Percentiles rank a stretch among this genome's conserved stretches.
Evolutionary conservation across 352 stramenopile genomes (phyloP).

Genomic region (Saprolegnia parasitica): DNA sequence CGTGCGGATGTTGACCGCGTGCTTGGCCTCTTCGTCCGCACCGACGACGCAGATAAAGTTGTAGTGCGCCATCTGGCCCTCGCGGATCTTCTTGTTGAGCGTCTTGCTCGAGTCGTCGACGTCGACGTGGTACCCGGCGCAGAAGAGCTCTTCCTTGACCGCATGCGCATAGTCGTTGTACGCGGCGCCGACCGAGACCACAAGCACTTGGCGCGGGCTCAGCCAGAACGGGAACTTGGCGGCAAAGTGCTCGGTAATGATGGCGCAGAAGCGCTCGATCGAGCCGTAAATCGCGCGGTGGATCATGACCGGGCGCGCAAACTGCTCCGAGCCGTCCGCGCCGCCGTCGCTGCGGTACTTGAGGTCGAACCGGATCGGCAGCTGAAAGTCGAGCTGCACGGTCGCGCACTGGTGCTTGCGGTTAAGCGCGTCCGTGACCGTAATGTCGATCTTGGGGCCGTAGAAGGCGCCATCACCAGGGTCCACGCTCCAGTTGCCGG

Average conservation of each 20-base stretch:
- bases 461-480: conserved; percentile 98
- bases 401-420: conserved; percentile 97
- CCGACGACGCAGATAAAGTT: conserved; percentile 99
- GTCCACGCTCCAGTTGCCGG: conserved; percentile 95
- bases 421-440: conserved; percentile 95
- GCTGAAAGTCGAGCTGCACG: conserved; percentile 98
- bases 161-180: conserved; percentile 94
- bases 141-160: conserved; percentile 88
- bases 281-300: conserved; percentile 97
- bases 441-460: conserved; percentile 99
- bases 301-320: conserved; percentile 96
- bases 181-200: conserved; percentile 93
- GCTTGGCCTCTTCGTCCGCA: conserved; percentile 84
- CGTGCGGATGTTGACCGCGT: conserved; percentile 92
- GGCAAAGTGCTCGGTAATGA: conserved; percentile 97
- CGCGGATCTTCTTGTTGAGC: conserved; percentile 98
- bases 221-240: conserved; percentile 99
- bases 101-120: conserved; percentile 94
- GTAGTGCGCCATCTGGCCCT: conserved; percentile 96
- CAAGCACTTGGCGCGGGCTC: conserved; percentile 91
- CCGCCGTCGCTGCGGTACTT: conserved; percentile 72
- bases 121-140: conserved; percentile 94
- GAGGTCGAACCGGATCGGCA: conserved; percentile 98
- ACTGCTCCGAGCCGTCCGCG: conserved; percentile 53
- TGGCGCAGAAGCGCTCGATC: conserved; percentile 96